These are phyloP conservation scores for Cyberlindnera misumaiensis DNA, from an alignment of 805 yeast species.

Conservation along the genomic window DNA sequence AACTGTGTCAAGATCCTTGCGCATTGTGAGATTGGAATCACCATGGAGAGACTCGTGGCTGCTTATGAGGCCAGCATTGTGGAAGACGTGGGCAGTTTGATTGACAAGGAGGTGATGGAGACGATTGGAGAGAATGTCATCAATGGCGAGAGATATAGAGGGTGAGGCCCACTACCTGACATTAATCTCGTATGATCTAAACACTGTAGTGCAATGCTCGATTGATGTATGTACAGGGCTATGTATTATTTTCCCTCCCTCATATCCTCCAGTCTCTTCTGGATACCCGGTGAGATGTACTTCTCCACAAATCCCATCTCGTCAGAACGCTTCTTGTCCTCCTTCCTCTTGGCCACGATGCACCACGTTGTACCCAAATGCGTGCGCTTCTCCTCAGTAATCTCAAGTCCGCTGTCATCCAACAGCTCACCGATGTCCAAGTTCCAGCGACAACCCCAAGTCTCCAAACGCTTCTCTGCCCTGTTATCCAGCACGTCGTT, in stretches of 20 bases:
- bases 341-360: slow-evolving; percentile 68
- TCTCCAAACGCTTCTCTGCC: slow-evolving; percentile 74
- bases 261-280: slow-evolving; percentile 20
- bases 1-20: slow-evolving; percentile 79
- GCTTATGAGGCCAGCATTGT: slow-evolving; percentile 90
- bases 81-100: slow-evolving; percentile 59
- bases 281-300: slow-evolving; percentile 35
- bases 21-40: slow-evolving; percentile 80
- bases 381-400: slow-evolving; percentile 70
- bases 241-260: slow-evolving; percentile 3
- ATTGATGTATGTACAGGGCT: too few species aligned
- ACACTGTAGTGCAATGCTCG: too few species aligned
- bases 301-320: slow-evolving; percentile 46
- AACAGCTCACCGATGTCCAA: slow-evolving; percentile 85
- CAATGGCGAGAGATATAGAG: slow-evolving; percentile 70
- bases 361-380: slow-evolving; percentile 95
- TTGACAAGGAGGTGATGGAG: slow-evolving; percentile 68
- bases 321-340: slow-evolving; percentile 44
- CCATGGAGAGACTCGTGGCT: slow-evolving; percentile 67
- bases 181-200: neutral
- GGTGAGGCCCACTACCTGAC: slow-evolving; percentile 25
- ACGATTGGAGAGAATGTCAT: slow-evolving; percentile 67
- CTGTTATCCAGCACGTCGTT: slow-evolving; percentile 76
- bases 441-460: slow-evolving; percentile 99
- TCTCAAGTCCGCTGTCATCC: slow-evolving; percentile 75